A percentile compares a stretch with the other conserved stretches of the same genome.
phyloP scores from a whole-genome alignment of 805 yeast species.

The Lachancea meyersii region DNA sequence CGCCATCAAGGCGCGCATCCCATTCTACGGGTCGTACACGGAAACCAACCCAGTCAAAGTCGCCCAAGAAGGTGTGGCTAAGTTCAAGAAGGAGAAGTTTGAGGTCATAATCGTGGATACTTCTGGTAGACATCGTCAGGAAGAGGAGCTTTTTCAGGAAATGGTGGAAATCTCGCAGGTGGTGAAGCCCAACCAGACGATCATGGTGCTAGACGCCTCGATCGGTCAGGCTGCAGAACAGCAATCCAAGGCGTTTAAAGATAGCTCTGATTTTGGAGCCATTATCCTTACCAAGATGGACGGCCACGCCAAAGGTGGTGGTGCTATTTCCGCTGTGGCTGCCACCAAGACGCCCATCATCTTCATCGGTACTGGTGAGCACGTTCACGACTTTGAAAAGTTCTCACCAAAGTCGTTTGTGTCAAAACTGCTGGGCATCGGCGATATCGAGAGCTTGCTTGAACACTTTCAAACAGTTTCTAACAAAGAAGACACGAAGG shows the following conservation, averaged over 20 bases:
- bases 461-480: constrained; percentile 77
- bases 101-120: constrained; percentile 95
- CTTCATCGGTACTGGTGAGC: constrained; percentile 98
- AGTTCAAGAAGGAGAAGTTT: constrained; percentile 84
- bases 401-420: constrained; percentile 86
- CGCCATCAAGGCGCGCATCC: constrained; percentile 91
- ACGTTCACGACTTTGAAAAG: constrained; percentile 83
- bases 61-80: constrained; percentile 84
- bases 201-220: constrained; percentile 95
- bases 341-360: constrained; percentile 92
- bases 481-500: constrained; percentile 80
- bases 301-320: constrained; percentile 99
- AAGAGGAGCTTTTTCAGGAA: constrained; percentile 81
- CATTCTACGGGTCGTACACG: constrained; percentile 89
- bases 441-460: constrained; percentile 88
- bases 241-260: constrained; percentile 91
- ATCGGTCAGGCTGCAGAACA: constrained; percentile 98
- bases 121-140: constrained; percentile 97
- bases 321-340: constrained; percentile 98
- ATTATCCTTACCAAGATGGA: constrained; percentile 94
- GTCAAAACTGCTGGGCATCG: constrained; percentile 89
- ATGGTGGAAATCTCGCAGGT: constrained; percentile 90
- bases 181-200: constrained; percentile 89
- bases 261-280: constrained; percentile 88
- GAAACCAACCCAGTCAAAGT: constrained; percentile 95